Evolutionary conservation across 1,284 basidiomycete species (phyloP), one percentile per base, ranked within the genome.

Genomic region (Pascua guehoae): DNA sequence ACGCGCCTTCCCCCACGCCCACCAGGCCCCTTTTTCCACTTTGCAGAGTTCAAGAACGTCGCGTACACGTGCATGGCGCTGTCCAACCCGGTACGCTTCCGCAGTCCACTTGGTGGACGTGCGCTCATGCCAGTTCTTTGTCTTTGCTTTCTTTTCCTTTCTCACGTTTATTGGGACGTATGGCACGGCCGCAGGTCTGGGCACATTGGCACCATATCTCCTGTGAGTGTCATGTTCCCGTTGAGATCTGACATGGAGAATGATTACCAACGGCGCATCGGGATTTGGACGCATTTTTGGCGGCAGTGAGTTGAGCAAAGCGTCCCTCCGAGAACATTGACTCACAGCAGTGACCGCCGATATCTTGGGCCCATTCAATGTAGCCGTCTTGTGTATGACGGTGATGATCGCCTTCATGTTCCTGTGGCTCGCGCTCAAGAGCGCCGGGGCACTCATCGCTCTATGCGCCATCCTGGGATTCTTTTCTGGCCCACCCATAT

Each of bases 101-200:
- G 4, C 24, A 4, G 3, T 32, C 24, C 4, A 32, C 24, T n/a
- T n/a, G n/a, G n/a, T n/a, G 7, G 7, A 32, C 24, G 4, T 32
- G 7, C 7, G 24, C 24, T 32, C 24, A 9, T 63, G 60, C 49
- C 56, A 68, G 51, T 66, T 61, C 49, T 69, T 65, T 45, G 57
- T 61, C 5, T 68, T 73, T 40, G 64, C 61, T 1, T 72, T 68
- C 63, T 71, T 70, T 56, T 57, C 58, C 40, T 68, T 69, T 50
- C 58, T 69, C 12, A 64, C 62, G 15, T 74, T 68, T 48, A 70
- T 72, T 51, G 72, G 72, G 2, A 69, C 67, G 10, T 74, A 66
- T 53, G 70, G 69, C 2, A 32, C 57, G 0, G 50, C 70, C 24
- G 57, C 54, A 1, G 69, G 70, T 8, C 56, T 69, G 37, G 64